Evolutionary conservation across 805 yeast genomes (phyloP).

Genomic region (Candida ficus): DNA sequence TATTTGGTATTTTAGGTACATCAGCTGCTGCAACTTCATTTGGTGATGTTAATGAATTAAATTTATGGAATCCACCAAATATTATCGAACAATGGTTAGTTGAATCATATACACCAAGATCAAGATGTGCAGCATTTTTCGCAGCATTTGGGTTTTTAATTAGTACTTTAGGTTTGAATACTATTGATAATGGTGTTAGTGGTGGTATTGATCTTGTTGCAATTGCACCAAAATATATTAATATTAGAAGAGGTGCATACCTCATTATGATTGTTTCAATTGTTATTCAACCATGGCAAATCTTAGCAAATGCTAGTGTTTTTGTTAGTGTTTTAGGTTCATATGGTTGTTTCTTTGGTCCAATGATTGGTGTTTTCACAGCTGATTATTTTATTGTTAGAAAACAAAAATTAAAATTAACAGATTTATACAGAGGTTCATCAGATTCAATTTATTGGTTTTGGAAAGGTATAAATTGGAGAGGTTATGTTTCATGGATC

Average conservation of each 20-base stretch:
- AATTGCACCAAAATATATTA: slow-evolving; percentile 46
- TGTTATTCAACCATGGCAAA: slow-evolving; percentile 72
- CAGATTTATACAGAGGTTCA: slow-evolving; percentile 33
- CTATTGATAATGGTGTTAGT: slow-evolving; percentile 38
- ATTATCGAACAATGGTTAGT: slow-evolving; percentile 36
- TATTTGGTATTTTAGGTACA: slow-evolving; percentile 41
- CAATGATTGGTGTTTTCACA: slow-evolving; percentile 34
- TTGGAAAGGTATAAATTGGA: slow-evolving; percentile 38
- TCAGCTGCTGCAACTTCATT: slow-evolving; percentile 37
- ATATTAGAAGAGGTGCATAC: slow-evolving; percentile 58
- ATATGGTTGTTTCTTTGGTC: slow-evolving; percentile 38
- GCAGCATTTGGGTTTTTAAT: slow-evolving; percentile 29
- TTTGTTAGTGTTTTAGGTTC: slow-evolving; percentile 21
- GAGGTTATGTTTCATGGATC: slow-evolving; percentile 34
- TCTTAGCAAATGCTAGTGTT: slow-evolving; percentile 23
- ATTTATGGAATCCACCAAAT: slow-evolving; percentile 43
- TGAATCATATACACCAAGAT: slow-evolving; percentile 31
- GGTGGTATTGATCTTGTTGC: slow-evolving; percentile 50
- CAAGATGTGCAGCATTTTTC: slow-evolving; percentile 47
- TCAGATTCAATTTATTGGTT: slow-evolving; percentile 37
- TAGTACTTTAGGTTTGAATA: slow-evolving; percentile 32
- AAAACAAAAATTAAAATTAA: slow-evolving; percentile 32
- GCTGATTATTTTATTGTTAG: slow-evolving; percentile 34
- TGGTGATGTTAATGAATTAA: slow-evolving; percentile 26
- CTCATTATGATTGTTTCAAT: slow-evolving; percentile 66